Conservation (phyloP, 768 basidiomycete genomes). For the Rhodosporidiobolus odoratus region DNA sequence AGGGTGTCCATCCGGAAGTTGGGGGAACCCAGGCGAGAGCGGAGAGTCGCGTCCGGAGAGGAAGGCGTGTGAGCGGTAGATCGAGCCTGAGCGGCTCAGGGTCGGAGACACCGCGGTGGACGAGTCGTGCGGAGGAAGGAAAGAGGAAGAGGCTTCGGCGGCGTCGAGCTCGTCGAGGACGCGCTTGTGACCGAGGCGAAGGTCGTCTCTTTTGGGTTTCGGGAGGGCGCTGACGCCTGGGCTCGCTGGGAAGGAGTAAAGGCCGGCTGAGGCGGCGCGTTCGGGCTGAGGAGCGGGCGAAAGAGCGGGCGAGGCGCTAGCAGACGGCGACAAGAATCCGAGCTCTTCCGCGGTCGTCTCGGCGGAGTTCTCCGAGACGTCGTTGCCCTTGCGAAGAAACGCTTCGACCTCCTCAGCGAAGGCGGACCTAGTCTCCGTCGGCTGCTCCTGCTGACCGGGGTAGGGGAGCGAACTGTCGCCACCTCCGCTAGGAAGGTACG, state of each 20-base stretch:
- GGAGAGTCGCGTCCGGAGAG: background rate
- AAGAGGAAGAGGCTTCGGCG: background rate
- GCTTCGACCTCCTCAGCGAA: too few species aligned
- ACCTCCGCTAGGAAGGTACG: too few species aligned
- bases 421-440: too few species aligned
- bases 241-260: background rate
- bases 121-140: background rate
- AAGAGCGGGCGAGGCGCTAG: too few species aligned
- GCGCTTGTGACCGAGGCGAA: background rate
- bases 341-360: too few species aligned
- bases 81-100: background rate
- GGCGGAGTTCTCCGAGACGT: too few species aligned
- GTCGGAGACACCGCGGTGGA: background rate
- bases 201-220: background rate
- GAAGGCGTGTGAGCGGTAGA: background rate
- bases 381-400: too few species aligned
- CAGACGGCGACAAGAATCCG: too few species aligned
- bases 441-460: background rate
- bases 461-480: too few species aligned
- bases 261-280: background rate
- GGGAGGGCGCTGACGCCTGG: background rate
- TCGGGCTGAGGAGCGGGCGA: too few species aligned
- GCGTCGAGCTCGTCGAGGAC: conserved; percentile 1
- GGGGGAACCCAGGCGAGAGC: too few species aligned
- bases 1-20: background rate